These are phyloP conservation scores for Malus hybrid DNA, from an alignment of 331 rosid species.

Conservation along the genomic window DNA sequence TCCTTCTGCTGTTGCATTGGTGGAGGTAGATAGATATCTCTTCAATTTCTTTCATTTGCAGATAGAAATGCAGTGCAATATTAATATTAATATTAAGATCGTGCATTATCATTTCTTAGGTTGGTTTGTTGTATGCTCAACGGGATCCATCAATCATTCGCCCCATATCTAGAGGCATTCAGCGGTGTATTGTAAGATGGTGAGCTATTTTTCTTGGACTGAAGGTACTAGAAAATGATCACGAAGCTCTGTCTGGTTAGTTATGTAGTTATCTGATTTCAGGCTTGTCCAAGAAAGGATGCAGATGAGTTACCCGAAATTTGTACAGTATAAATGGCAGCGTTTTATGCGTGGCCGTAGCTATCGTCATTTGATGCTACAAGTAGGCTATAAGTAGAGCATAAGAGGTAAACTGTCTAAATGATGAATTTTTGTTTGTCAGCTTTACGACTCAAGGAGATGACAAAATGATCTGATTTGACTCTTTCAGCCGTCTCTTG, in stretches of 20 bases:
- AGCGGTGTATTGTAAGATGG: conserved; percentile 96
- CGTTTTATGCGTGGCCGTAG: conserved; percentile 75
- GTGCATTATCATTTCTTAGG: conserved; percentile 33
- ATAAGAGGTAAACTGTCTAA: conserved; percentile 21
- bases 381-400: conserved; percentile 65
- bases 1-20: conserved; percentile 63
- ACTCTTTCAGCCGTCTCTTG: conserved; percentile 28
- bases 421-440: not conserved
- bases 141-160: conserved; percentile 89
- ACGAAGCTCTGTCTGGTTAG: not conserved
- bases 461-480: not conserved
- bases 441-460: not conserved
- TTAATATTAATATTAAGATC: not conserved
- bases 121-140: conserved; percentile 81
- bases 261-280: conserved; percentile 14
- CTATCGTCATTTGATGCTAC: conserved; percentile 91
- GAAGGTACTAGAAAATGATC: not conserved
- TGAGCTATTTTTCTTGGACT: conserved; percentile 29
- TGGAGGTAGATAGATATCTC: conserved; percentile 48
- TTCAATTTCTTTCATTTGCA: conserved; percentile 4
- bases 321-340: conserved; percentile 65
- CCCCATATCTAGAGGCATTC: conserved; percentile 78
- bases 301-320: conserved; percentile 42
- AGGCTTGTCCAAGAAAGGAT: conserved; percentile 89
- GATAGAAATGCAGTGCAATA: not conserved